Percentiles rank a stretch among this genome's conserved stretches.
phyloP scores from a whole-genome alignment of 2,329 filamentous ascomycete species.

The Fusarium acutatum region DNA sequence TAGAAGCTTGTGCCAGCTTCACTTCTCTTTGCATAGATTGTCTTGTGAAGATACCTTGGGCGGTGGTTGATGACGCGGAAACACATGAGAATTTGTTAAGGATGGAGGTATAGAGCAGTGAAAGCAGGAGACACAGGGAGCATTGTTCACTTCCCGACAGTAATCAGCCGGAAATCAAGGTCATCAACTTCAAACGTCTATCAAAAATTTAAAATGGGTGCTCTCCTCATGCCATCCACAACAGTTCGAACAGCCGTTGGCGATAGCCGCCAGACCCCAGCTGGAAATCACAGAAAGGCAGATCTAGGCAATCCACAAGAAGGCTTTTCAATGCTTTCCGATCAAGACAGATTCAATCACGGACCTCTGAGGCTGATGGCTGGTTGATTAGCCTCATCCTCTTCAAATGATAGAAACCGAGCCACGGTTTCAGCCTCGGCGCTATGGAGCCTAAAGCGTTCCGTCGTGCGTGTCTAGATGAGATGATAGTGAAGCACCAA shows the following conservation, averaged over 20 bases:
- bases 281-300: constrained; percentile 15
- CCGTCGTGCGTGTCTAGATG: constrained; percentile 14
- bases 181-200: constrained; percentile 38
- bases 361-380: not conserved
- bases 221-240: constrained; percentile 6
- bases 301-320: constrained; percentile 7
- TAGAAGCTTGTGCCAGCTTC: constrained; percentile 39
- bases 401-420: constrained; percentile 34
- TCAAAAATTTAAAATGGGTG: constrained; percentile 12
- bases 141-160: not conserved
- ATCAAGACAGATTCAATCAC: constrained; percentile 4
- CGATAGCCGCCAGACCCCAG: constrained; percentile 22
- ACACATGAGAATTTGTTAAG: not conserved
- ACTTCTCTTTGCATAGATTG: constrained; percentile 16
- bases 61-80: constrained; percentile 14
- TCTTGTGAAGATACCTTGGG: not conserved
- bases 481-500: constrained; percentile 17
- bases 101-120: not conserved
- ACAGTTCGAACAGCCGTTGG: constrained; percentile 9
- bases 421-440: constrained; percentile 40
- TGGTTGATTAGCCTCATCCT: constrained; percentile 28
- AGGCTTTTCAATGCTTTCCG: not conserved
- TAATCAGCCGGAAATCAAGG: constrained; percentile 6
- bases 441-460: constrained; percentile 28
- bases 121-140: not conserved